phyloP scores from a whole-genome alignment of 1,284 basidiomycete species.

The Golubevia sp. region DNA sequence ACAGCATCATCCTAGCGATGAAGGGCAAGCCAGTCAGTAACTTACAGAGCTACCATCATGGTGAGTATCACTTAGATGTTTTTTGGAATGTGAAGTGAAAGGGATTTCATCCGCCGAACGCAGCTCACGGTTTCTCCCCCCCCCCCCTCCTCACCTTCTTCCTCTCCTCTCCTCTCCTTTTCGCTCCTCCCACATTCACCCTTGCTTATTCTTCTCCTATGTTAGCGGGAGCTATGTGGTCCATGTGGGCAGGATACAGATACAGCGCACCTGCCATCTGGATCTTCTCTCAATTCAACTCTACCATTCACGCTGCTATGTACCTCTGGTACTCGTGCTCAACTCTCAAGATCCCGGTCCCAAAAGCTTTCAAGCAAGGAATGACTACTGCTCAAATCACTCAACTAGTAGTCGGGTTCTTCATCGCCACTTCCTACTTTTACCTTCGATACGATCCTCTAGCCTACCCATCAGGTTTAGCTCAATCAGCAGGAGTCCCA shows the following conservation, averaged over 20 bases:
- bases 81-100: no score
- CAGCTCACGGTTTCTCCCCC: no score
- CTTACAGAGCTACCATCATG: constrained; percentile 46
- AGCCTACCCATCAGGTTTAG: constrained; percentile 20
- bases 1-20: constrained; percentile 44
- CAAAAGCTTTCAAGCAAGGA: constrained; percentile 31
- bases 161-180: no score
- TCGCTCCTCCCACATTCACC: no score
- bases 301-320: constrained; percentile 16
- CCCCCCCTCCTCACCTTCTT: no score
- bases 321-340: constrained; percentile 51
- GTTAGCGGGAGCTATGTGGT: constrained; percentile 41
- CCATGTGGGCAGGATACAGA: constrained; percentile 50
- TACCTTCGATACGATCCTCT: constrained; percentile 26
- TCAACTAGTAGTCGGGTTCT: constrained; percentile 38
- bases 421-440: constrained; percentile 22
- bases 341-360: constrained; percentile 39
- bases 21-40: constrained; percentile 52
- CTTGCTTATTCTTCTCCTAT: no score
- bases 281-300: constrained; percentile 13
- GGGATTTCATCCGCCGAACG: no score
- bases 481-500: constrained; percentile 17
- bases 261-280: constrained; percentile 22
- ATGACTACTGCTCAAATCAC: constrained; percentile 51
- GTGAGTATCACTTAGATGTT: no score